Evolutionary conservation across 108 stramenopile species (phyloP), one percentile per base, ranked within the genome.

Genomic region (Pinguiococcus pyrenoidosus): DNA sequence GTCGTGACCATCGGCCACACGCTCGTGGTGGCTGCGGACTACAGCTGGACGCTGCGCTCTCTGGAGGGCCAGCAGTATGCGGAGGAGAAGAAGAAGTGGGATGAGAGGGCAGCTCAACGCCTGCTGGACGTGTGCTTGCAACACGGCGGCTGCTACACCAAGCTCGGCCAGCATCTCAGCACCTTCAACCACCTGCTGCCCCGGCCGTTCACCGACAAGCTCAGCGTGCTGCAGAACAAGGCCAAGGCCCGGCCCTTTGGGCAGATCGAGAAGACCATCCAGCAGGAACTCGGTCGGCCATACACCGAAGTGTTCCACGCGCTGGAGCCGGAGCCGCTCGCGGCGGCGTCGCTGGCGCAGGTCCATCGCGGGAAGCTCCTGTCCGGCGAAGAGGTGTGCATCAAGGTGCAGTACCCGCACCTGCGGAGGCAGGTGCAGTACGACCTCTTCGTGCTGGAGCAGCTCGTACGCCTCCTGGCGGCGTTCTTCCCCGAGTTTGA

Each of bases 301-400:
- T 49, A 89, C 5, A 71, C 72, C 2, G 77, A 78, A 8, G 44
- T 89, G 49, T 88, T 88, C 46, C 72, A 62, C 27, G 41, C 71
- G 14, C 88, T 95, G 55, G 78, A 86, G 9, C 54, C 30, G 2
- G 47, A 62, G 26, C 89, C 93, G 8, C 72, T 95, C 58, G 93
- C 93, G 7, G 82, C 82, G 4, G 93, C 93, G 8, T 79, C 77
- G 1, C 62, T 95, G 5, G 93, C 93, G 3, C 93, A 95, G 60
- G 93, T 95, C 8, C 80, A 82, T 40, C 59, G 71, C 0, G 84
- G 79, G 0, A 60, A 43, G 33, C 4, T 39, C 5, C 4, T 39
- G 8, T 22, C 78, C 0, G 80, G 80, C 12, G 53, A 54, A 33
- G 80, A 81, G 47, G 54, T 87, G 48, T 87, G 87, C 21, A 66